These are phyloP conservation scores for Aspergillus eucalypticola DNA, from an alignment of 2,329 filamentous ascomycete species.

Conservation along the genomic window DNA sequence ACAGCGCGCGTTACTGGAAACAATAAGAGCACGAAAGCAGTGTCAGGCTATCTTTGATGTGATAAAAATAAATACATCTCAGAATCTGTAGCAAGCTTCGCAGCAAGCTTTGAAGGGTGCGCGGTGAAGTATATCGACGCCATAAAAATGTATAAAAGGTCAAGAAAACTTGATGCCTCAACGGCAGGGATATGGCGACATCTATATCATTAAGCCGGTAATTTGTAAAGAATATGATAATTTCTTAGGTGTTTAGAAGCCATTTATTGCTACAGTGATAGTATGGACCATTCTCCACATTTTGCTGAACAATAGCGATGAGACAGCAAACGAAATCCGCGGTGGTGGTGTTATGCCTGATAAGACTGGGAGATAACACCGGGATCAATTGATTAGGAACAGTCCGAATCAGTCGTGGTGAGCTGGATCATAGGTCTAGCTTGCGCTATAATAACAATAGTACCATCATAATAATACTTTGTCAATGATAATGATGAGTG, in stretches of 20 bases:
- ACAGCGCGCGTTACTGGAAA: constrained; percentile 70
- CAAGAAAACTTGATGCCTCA: constrained; percentile 56
- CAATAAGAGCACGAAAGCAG: constrained; percentile 50
- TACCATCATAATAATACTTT: not conserved
- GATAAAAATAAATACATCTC: constrained; percentile 31
- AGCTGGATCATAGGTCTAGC: not conserved
- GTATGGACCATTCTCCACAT: too few relatives aligned
- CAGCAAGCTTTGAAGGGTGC: constrained; percentile 55
- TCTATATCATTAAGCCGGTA: constrained; percentile 48
- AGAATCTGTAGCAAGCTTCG: constrained; percentile 41
- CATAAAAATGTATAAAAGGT: constrained; percentile 73
- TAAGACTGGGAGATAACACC: too few relatives aligned
- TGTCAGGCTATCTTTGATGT: constrained; percentile 37
- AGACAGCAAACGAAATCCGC: too few relatives aligned
- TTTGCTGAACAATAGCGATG: too few relatives aligned
- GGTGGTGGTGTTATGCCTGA: too few relatives aligned
- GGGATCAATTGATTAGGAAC: too few relatives aligned
- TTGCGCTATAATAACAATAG: not conserved
- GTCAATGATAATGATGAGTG: not conserved
- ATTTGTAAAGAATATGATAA: too few relatives aligned
- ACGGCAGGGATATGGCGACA: constrained; percentile 74
- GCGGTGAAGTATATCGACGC: constrained; percentile 75
- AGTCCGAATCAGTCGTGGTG: too few relatives aligned
- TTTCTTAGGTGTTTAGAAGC: constrained; percentile 29
- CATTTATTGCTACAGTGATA: constrained; percentile 8